These are phyloP conservation scores for Talaromyces adpressus DNA, from an alignment of 495 filamentous ascomycete genomes.

Conservation along the genomic window DNA sequence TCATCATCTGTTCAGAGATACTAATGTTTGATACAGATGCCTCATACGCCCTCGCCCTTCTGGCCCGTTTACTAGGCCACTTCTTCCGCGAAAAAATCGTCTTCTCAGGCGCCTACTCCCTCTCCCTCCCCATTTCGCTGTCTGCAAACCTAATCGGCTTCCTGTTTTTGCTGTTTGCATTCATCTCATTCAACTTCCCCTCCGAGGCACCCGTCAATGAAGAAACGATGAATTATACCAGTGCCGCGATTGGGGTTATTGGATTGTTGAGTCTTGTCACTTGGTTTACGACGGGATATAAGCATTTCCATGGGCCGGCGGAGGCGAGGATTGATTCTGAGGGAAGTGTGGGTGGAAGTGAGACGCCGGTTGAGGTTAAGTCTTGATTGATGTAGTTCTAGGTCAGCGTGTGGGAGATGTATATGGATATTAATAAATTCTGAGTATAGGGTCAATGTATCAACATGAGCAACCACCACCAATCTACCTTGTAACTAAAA, in stretches of 20 bases:
- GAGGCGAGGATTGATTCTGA: constrained; percentile 8
- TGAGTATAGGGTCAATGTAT: not conserved
- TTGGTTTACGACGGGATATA: constrained; percentile 45
- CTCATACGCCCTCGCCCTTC: constrained; percentile 51
- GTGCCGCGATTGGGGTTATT: constrained; percentile 48
- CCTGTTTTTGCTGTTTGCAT: constrained; percentile 45
- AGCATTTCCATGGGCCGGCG: constrained; percentile 43
- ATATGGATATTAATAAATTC: not conserved
- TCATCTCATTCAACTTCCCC: constrained; percentile 54
- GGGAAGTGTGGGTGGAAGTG: not conserved
- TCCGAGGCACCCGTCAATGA: constrained; percentile 38
- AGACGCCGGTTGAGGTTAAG: not conserved
- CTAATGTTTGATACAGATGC: constrained; percentile 32
- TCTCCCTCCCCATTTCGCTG: constrained; percentile 33
- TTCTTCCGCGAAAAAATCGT: constrained; percentile 30
- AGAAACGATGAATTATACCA: constrained; percentile 54
- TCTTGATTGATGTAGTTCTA: not conserved
- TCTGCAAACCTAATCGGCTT: constrained; percentile 44
- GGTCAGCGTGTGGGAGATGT: not conserved
- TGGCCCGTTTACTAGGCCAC: constrained; percentile 43
- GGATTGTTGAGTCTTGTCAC: constrained; percentile 43
- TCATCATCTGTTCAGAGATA: not conserved
- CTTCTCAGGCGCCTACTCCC: constrained; percentile 30
- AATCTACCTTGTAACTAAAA: not conserved
- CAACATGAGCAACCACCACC: not conserved